Evolutionary conservation across 192 early-diverging fungal species (phyloP), one percentile per base, ranked within the genome.

Genomic region (Polychytrium aggregatum): DNA sequence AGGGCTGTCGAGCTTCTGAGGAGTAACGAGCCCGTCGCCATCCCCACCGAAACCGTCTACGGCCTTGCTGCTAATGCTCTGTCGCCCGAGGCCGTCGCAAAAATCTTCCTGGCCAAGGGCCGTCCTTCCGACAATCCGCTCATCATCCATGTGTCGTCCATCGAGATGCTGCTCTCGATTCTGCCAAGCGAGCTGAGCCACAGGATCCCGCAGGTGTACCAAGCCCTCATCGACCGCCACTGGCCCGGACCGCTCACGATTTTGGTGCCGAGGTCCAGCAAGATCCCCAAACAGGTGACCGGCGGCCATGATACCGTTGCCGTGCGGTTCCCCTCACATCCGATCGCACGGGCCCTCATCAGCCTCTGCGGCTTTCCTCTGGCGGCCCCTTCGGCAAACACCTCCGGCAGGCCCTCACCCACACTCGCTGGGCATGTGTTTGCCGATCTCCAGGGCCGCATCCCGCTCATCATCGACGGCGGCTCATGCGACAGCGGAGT

Each of bases 1-100:
- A n/a, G n/a, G n/a, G 84, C 87, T 2, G 68, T 69, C 1, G 21
- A 63, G 41, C 58, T 83, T 37, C 63, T 93, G 27, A 52, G 58
- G 5, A 26, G 46, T 42, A 77, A 77, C 44, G 60, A 80, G 26
- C 74, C 78, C 25, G 79, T 99, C 16, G 90, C 84, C 3, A 86
- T 99, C 30, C 93, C 96, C 2, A 97, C 96, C 4, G 96, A 99
- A 55, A 99, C 96, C 4, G 96, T 99, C 14, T 99, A 99, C 58
- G 96, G 96, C 0, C 68, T 99, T 24, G 96, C 84, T 7, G 85
- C 88, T 45, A 90, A 94, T 47, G 93, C 93, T 4, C 68, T 90
- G 4, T 55, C 65, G 17, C 44, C 70, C 4, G 22, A 29, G 1
- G 85, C 88, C 13, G 86, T 94, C 16, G 38, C 56, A 24, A 62